Conservation (phyloP, 768 basidiomycete genomes). For the Tricholoma sp. region DNA sequence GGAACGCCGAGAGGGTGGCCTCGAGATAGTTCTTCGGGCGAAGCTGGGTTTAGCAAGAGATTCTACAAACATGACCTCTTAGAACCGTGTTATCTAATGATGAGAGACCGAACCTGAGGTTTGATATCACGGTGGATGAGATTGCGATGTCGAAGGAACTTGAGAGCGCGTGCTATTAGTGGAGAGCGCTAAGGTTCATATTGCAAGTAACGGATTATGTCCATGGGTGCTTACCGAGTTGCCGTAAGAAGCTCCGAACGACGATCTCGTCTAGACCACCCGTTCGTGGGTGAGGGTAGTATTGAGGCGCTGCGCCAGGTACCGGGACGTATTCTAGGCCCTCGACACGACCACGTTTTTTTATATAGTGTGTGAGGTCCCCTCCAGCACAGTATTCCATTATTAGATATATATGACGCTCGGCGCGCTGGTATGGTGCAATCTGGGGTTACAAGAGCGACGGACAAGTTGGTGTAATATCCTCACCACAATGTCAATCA, state of each 20-base stretch:
- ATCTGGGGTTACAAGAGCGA: not conserved
- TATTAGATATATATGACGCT: constrained; percentile 84
- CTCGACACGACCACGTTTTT: constrained; percentile 92
- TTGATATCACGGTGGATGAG: constrained; percentile 98
- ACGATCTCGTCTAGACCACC: constrained; percentile 91
- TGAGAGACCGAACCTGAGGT: constrained; percentile 59
- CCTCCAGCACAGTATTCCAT: constrained; percentile 98
- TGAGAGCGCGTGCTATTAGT: constrained; percentile 77
- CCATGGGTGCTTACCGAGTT: constrained; percentile 38
- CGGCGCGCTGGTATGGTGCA: constrained; percentile 47
- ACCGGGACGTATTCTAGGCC: constrained; percentile 77
- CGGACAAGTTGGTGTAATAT: not conserved
- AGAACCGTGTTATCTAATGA: not conserved
- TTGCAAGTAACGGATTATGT: constrained; percentile 8
- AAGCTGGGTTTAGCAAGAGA: constrained; percentile 80
- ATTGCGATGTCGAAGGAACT: constrained; percentile 83
- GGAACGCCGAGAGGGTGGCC: constrained; percentile 93
- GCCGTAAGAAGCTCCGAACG: constrained; percentile 87
- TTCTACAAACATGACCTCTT: constrained; percentile 47
- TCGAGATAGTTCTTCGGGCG: constrained; percentile 70
- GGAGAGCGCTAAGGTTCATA: constrained; percentile 6
- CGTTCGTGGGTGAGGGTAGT: constrained; percentile 85
- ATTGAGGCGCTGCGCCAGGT: constrained; percentile 66
- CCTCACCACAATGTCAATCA: constrained; percentile 87
- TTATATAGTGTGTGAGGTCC: constrained; percentile 95